Evolutionary conservation across 805 yeast species (phyloP).

Genomic region (Yamadazyma laniorum): DNA sequence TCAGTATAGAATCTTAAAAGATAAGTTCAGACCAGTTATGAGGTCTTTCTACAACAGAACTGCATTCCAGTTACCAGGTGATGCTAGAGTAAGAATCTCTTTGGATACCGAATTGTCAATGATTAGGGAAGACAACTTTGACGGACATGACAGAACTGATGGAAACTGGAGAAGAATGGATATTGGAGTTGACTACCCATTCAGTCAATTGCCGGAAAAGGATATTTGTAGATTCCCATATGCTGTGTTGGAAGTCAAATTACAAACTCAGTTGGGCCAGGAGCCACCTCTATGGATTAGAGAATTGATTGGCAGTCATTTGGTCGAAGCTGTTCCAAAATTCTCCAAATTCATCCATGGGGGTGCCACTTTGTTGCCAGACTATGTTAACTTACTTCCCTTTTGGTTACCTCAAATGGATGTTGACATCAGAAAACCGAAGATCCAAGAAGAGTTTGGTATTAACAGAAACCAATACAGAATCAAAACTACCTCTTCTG

Average conservation of each 20-base stretch:
- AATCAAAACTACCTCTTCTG: conserved; percentile 40
- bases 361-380: conserved; percentile 86
- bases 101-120: conserved; percentile 95
- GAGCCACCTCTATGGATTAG: conserved; percentile 99
- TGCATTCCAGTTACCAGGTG: conserved; percentile 98
- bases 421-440: conserved; percentile 90
- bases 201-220: conserved; percentile 73
- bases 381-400: conserved; percentile 79
- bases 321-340: conserved; percentile 97
- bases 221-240: conserved; percentile 95
- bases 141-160: conserved; percentile 84
- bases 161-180: conserved; percentile 98
- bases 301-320: conserved; percentile 84
- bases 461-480: conserved; percentile 46
- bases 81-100: conserved; percentile 97
- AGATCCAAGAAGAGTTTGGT: conserved; percentile 56
- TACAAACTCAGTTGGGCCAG: conserved; percentile 97
- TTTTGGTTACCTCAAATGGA: conserved; percentile 98
- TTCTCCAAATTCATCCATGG: conserved; percentile 98
- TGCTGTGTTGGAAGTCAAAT: conserved; percentile 94
- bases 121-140: conserved; percentile 97
- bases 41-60: conserved; percentile 97
- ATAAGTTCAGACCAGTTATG: conserved; percentile 87
- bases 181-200: conserved; percentile 97
- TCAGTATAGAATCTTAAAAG: conserved; percentile 84